Conservation (phyloP, 2,329 filamentous ascomycete species). For the Sporothrix inflata region DNA sequence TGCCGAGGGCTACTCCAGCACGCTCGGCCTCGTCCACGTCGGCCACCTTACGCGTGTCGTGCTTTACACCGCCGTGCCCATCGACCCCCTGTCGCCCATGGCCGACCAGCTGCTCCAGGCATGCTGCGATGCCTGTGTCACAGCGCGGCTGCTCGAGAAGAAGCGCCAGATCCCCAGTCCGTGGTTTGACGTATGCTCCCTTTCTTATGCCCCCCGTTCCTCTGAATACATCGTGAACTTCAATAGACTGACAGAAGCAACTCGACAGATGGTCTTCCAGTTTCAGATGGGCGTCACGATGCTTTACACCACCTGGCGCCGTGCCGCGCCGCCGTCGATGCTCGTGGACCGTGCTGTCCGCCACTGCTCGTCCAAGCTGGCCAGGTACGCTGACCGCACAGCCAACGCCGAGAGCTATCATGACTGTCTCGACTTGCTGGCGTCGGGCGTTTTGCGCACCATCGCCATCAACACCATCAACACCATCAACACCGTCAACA, state of each 20-base stretch:
- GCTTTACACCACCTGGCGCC: conserved; percentile 29
- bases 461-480: no score
- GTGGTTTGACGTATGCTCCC: conserved; percentile 29
- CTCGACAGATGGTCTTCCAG: conserved; percentile 25
- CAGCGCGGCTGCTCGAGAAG: conserved; percentile 25
- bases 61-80: conserved; percentile 18
- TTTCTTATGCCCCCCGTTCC: no score
- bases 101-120: conserved; percentile 23
- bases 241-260: no score
- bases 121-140: conserved; percentile 14
- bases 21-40: conserved; percentile 27
- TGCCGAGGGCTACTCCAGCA: conserved; percentile 28
- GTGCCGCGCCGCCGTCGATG: no score
- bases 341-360: no score
- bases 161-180: conserved; percentile 25
- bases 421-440: no score
- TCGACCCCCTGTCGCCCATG: neutral
- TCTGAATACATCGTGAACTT: no score
- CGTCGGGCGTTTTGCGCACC: no score
- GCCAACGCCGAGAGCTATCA: no score
- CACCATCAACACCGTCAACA: no score
- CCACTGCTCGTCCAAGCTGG: no score
- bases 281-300: conserved; percentile 27
- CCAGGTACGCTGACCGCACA: no score
- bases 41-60: conserved; percentile 27